Evolutionary conservation across 371 early-diverging fungal genomes (phyloP), one percentile per base, ranked within the genome.

Genomic region (Dichotomocladium elegans): DNA sequence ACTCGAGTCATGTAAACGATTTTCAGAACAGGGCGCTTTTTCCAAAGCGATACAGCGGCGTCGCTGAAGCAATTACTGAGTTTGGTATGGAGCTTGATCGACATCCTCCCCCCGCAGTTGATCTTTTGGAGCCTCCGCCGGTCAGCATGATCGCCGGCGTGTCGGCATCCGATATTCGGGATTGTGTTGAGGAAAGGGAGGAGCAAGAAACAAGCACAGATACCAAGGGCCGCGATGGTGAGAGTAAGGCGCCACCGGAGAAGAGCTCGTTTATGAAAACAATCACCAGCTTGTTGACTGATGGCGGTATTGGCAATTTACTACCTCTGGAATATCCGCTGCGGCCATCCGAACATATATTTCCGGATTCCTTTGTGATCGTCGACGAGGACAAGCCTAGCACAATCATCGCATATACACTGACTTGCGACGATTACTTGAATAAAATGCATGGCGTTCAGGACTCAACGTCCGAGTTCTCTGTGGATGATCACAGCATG

Each of bases 321-420:
- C 57, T 81, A 3, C 89, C 92, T 1, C 61, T 94, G 47, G 86
- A 85, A 33, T 84, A 80, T 47, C 91, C 93, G 1, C 60, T 86
- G 88, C 37, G 21, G 21, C 37, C 37, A 17, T 17, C 37, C 37
- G 37, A 37, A 9, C 95, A 97, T 61, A 70, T 97, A 4, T 86
- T 95, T 52, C 80, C 86, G 3, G 93, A 91, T 48, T 95, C 95
- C 0, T 75, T 80, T 26, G 84, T 96, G 27, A 84, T 96, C 29
- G 87, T 96, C 4, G 82, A 92, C 26, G 96, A 96, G 59, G 89
- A 92, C 45, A 95, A 96, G 55, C 96, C 96, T 6, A 92, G 91
- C 60, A 94, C 96, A 0, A 92, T 98, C 49, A 87, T 98, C 50
- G 94, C 98, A 1, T 90, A 91, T 62, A 87, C 95, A 0, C 71